Evolutionary conservation across 495 filamentous ascomycete species (phyloP).

Genomic region (Recurvomyces mirabilis): DNA sequence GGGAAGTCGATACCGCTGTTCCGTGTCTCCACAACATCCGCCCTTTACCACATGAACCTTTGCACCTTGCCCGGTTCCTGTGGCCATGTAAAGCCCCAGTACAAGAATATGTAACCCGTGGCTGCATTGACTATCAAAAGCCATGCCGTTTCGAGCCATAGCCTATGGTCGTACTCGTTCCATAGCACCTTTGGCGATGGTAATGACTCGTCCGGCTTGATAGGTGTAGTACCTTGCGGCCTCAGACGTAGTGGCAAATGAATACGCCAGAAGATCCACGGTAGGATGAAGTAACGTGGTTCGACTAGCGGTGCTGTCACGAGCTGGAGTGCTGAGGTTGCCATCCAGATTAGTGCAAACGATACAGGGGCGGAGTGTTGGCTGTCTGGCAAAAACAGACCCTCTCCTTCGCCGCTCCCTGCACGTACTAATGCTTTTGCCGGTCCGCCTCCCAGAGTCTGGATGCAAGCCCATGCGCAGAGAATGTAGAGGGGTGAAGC

Average conservation of each 20-base stretch:
- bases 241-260: slow-evolving; percentile 45
- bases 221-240: neutral
- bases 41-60: slow-evolving; percentile 95
- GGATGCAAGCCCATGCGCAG: slow-evolving; percentile 49
- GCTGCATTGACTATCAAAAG: slow-evolving; percentile 58
- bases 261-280: slow-evolving; percentile 88
- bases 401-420: neutral
- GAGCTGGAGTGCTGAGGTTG: slow-evolving; percentile 62
- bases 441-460: slow-evolving; percentile 37
- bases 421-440: neutral
- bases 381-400: slow-evolving; percentile 5
- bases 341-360: slow-evolving; percentile 58
- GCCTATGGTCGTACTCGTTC: slow-evolving; percentile 23
- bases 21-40: no score
- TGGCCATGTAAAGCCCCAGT: slow-evolving; percentile 67
- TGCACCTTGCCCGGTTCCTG: slow-evolving; percentile 70
- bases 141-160: slow-evolving; percentile 68
- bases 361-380: slow-evolving; percentile 26
- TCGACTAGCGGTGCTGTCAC: slow-evolving; percentile 86
- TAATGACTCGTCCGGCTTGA: slow-evolving; percentile 1
- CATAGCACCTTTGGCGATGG: slow-evolving; percentile 5
- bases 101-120: slow-evolving; percentile 74
- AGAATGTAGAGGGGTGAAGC: slow-evolving; percentile 52
- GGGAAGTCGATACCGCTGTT: no score
- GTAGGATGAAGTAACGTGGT: slow-evolving; percentile 86